A percentile compares a stretch with the other conserved stretches of the same genome.
phyloP scores from a whole-genome alignment of 164 flowering plant genomes.

The Annona squamosa region DNA sequence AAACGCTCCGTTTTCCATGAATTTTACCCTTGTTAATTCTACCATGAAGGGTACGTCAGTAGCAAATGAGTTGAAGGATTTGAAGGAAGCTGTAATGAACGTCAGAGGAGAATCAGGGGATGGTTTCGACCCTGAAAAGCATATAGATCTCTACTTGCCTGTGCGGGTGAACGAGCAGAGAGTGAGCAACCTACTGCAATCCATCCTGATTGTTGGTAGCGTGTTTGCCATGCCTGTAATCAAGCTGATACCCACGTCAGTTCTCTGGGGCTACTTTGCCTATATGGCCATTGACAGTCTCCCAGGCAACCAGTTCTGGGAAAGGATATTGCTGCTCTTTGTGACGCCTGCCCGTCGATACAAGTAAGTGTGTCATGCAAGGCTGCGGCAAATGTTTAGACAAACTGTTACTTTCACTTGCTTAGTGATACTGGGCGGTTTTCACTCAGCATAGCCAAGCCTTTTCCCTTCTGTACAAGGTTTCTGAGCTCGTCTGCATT shows the following conservation, averaged over 20 bases:
- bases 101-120: slow-evolving; percentile 18
- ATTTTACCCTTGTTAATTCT: not conserved
- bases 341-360: slow-evolving; percentile 44
- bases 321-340: slow-evolving; percentile 57
- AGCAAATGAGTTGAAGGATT: slow-evolving; percentile 36
- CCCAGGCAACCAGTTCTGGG: slow-evolving; percentile 85
- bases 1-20: not conserved
- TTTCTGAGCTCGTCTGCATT: not conserved
- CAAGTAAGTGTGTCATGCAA: slow-evolving; percentile 41
- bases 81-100: slow-evolving; percentile 47
- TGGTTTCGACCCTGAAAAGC: slow-evolving; percentile 59
- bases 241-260: slow-evolving; percentile 51
- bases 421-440: not conserved
- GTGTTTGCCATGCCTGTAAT: slow-evolving; percentile 44
- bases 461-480: not conserved
- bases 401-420: not conserved
- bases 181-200: slow-evolving; percentile 60
- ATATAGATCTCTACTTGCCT: slow-evolving; percentile 60
- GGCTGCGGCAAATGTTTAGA: not conserved
- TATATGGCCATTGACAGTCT: slow-evolving; percentile 84
- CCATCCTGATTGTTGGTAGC: slow-evolving; percentile 45
- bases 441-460: not conserved
- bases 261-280: slow-evolving; percentile 70
- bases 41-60: slow-evolving; percentile 22
- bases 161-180: slow-evolving; percentile 82